These are phyloP conservation scores for Tricholoma sp. DNA, from an alignment of 768 basidiomycete species.

Conservation along the genomic window DNA sequence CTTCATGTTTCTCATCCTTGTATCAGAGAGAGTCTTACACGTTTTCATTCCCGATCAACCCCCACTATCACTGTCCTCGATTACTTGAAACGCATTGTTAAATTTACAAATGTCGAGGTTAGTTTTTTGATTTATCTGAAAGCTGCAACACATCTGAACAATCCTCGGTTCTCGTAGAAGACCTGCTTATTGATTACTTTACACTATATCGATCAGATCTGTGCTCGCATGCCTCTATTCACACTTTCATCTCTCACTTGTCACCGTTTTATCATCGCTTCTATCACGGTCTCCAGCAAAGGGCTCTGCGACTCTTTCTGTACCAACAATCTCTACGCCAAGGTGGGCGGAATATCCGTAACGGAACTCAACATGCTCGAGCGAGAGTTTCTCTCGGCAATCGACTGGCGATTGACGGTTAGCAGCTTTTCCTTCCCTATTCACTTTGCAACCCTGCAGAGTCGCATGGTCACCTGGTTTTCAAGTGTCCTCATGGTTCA, in stretches of 20 bases:
- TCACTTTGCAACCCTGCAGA: constrained; percentile 10
- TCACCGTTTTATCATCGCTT: constrained; percentile 95
- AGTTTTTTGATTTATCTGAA: constrained; percentile 16
- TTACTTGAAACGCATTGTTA: constrained; percentile 90
- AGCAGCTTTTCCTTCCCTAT: constrained; percentile 33
- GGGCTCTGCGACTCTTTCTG: constrained; percentile 95
- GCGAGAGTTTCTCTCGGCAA: constrained; percentile 85
- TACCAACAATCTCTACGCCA: constrained; percentile 91
- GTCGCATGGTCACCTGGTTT: constrained; percentile 10
- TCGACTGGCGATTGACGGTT: constrained; percentile 95
- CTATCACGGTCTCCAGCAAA: constrained; percentile 90
- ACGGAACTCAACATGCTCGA: constrained; percentile 92
- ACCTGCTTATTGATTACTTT: constrained; percentile 77
- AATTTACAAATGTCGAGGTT: constrained; percentile 95
- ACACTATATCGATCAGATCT: constrained; percentile 93
- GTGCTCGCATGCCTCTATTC: constrained; percentile 80
- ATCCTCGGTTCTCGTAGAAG: constrained; percentile 39
- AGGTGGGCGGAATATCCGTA: constrained; percentile 91
- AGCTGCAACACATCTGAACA: constrained; percentile 2
- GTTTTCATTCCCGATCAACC: constrained; percentile 92
- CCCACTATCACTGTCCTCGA: constrained; percentile 87
- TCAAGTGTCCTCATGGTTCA: constrained; percentile 23
- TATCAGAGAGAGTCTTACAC: constrained; percentile 79
- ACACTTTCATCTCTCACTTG: constrained; percentile 94
- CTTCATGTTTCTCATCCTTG: constrained; percentile 13